Evolutionary conservation across 2,329 filamentous ascomycete species (phyloP), one percentile per base, ranked within the genome.

Genomic region (Phialemonium atrogriseum): DNA sequence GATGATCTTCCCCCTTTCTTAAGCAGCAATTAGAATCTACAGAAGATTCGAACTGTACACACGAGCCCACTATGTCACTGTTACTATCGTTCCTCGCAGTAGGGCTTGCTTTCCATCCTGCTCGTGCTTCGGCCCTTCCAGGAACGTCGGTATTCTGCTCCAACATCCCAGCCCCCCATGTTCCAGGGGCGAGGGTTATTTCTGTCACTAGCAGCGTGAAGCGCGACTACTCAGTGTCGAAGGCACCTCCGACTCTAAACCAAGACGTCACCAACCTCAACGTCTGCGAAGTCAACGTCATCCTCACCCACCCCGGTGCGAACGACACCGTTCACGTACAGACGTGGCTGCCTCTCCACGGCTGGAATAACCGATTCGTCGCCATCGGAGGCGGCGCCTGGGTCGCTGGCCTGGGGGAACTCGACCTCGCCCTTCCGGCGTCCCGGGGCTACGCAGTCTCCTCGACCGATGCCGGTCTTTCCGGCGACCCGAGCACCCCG

Each of bases 271-370:
- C 31, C 10, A 30, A 47, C 30, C 32, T 35, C 18, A 39, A 25
- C 10, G 56, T 58, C 45, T 65, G 62, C 49, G 62, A 64, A 30
- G 52, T 64, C 27, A 62, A 57, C 2, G 46, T 64, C 7, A 46
- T 49, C 15, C 63, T 63, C 42, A 60, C 54, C 1, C 60, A 64
- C 43, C 53, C 56, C 4, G 59, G 60, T 12, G 50, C 54, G 38
- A 44, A 51, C 20, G 60, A 64, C 36, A 44, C 33, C 2, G 48
- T 63, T 27, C 47, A 51, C 21, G 47, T 59, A 3, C 45, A 56
- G 45, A 34, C 56, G 34, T 48, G 55, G 53, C 42, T 60, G 37
- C 51, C 60, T 39, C 11, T 43, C 2, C 30, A 43, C 5, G 38
- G 12, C 14, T 62, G 55, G 56, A 60, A 60, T 20, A 43, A 50